Evolutionary conservation across 768 basidiomycete genomes (phyloP).

Genomic region (Galerina sulciceps): DNA sequence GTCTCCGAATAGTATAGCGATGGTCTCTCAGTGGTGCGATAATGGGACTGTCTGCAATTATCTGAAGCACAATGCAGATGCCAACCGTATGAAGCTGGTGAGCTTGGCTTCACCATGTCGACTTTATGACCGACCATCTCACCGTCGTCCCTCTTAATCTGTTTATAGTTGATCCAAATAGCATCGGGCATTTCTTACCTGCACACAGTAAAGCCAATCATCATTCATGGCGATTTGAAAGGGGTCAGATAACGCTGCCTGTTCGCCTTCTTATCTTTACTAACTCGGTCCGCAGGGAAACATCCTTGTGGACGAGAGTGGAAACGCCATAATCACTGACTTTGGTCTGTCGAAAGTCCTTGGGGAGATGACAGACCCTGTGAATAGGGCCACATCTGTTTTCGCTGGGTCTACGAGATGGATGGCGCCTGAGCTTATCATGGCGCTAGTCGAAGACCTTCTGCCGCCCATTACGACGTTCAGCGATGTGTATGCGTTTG

Average conservation of each 20-base stretch:
- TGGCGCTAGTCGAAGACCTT: conserved; percentile 51
- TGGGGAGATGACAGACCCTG: conserved; percentile 49
- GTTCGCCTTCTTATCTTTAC: neutral
- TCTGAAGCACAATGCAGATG: conserved; percentile 43
- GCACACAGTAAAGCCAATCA: conserved; percentile 55
- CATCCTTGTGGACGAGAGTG: conserved; percentile 57
- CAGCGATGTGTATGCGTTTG: conserved; percentile 67
- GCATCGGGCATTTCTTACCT: conserved; percentile 63
- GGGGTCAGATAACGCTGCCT: conserved; percentile 38
- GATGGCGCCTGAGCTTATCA: conserved; percentile 64
- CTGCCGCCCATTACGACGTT: conserved; percentile 50
- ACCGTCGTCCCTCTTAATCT: neutral
- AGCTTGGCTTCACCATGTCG: conserved; percentile 16
- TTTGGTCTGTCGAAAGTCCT: conserved; percentile 65
- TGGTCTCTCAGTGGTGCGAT: conserved; percentile 69
- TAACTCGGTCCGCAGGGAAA: conserved; percentile 45
- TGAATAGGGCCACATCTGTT: conserved; percentile 42
- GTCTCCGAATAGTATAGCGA: conserved; percentile 53
- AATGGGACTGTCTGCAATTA: conserved; percentile 61
- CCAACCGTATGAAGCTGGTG: conserved; percentile 53
- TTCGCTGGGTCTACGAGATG: conserved; percentile 54
- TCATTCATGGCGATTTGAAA: conserved; percentile 67
- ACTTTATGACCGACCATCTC: neutral
- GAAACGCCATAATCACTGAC: conserved; percentile 60
- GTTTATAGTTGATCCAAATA: conserved; percentile 51